phyloP scores from a whole-genome alignment of 2,329 filamentous ascomycete genomes.

The Exophiala aquamarina region DNA sequence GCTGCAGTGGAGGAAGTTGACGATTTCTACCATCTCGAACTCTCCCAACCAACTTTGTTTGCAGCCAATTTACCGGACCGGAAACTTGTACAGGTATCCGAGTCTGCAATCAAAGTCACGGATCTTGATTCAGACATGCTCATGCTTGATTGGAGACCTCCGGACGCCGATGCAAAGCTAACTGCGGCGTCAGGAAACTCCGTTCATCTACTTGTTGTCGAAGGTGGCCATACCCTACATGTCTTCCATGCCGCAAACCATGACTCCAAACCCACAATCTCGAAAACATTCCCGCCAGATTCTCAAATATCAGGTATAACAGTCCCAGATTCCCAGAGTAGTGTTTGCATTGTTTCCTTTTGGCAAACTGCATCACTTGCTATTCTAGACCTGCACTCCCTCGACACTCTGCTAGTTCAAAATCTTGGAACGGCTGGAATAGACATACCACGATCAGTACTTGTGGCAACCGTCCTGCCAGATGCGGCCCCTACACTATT shows the following conservation, averaged over 20 bases:
- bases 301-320: constrained; percentile 87
- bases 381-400: constrained; percentile 66
- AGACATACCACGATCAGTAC: constrained; percentile 79
- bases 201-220: constrained; percentile 68
- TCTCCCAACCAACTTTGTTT: constrained; percentile 72
- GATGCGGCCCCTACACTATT: constrained; percentile 74
- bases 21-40: constrained; percentile 67
- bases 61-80: constrained; percentile 64
- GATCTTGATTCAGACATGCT: constrained; percentile 47
- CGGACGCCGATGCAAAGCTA: constrained; percentile 53
- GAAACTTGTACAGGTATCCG: constrained; percentile 74
- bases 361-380: constrained; percentile 82
- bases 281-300: constrained; percentile 62
- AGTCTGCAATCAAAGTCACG: constrained; percentile 60
- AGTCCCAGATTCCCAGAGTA: constrained; percentile 62
- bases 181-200: constrained; percentile 76
- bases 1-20: constrained; percentile 86
- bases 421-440: constrained; percentile 64
- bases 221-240: constrained; percentile 71
- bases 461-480: constrained; percentile 71
- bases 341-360: constrained; percentile 78
- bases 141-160: constrained; percentile 47
- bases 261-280: constrained; percentile 57
- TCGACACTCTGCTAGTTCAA: constrained; percentile 67
- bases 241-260: constrained; percentile 57